These are phyloP conservation scores for Erodium maritimum DNA, from an alignment of 345 rosid genomes.

Conservation along the genomic window DNA sequence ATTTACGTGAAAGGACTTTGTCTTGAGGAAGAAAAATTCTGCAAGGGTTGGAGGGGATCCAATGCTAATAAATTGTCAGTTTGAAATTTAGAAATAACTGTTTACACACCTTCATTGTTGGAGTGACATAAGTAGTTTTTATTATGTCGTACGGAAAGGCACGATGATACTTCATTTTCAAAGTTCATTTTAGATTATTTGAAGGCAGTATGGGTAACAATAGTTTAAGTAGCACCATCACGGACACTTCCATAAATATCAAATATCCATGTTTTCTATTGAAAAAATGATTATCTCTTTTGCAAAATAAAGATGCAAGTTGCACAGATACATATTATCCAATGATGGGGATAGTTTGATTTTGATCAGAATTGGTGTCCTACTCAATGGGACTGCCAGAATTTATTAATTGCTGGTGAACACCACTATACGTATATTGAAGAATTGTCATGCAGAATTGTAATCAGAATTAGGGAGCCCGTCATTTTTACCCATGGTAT, in stretches of 20 bases:
- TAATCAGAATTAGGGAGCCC: not conserved
- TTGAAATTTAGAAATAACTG: too few species aligned
- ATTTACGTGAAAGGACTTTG: not conserved
- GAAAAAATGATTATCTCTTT: too few species aligned
- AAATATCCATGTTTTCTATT: not conserved
- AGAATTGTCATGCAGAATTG: not conserved
- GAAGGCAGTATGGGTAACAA: not conserved
- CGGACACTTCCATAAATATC: not conserved
- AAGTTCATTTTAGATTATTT: too few species aligned
- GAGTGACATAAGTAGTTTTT: not conserved
- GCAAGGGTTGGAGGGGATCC: slow-evolving; percentile 1
- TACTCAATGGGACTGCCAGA: not conserved
- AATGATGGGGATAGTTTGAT: not conserved
- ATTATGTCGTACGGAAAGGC: not conserved
- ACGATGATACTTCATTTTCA: not conserved
- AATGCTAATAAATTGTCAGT: not conserved
- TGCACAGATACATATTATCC: not conserved
- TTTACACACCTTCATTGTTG: not conserved
- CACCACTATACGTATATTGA: not conserved
- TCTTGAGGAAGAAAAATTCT: not conserved
- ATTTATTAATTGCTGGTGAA: not conserved
- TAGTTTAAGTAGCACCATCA: not conserved
- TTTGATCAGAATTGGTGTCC: not conserved
- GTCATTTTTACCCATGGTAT: not conserved
- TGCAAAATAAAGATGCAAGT: not conserved